Base-by-base conservation (phyloP, 106 monocot species). In the Phalaenopsis aphrodite region DNA sequence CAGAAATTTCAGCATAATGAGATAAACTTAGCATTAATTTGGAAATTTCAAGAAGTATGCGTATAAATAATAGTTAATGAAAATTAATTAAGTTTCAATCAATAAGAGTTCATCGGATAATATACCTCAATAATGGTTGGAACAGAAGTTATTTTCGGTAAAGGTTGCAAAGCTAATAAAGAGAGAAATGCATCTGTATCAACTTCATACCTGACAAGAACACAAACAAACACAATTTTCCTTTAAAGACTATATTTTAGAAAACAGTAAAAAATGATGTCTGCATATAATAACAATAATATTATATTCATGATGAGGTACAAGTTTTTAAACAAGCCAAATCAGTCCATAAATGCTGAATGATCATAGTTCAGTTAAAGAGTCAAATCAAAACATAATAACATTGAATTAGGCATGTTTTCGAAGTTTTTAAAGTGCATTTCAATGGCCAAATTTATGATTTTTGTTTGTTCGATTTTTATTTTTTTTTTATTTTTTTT, bases 171-270 rank as follows among this genome's bases (percentile, higher is more conserved):
- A 49, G 99, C 99, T 82, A 99, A 80, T 58, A 99, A 83, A 48
- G 93, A 99, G 37, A 99, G 90, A 90, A 99, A 95, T 78, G 95
- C 99, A 88, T 99, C 99, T 23, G 99, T 95, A 82, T 99, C 99
- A 78, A 99, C 91, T 88, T 93, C 91, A 85, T 91, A 99, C 86
- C 99, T 99, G 86, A 79, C 77, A 65, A 71, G 48, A 80, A 74
- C 73, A 73, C 14, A 45, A 37, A 41, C 15, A 41, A 78, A 66
- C 43, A 68, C 66, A 21, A 67, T 43, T 67, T n/a, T 61, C 17
- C 7, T 46, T 15, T 45, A 72, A 72, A 71, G 10, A 52, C 5
- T 15, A 30, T 3, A 11, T 76, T 42, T 47, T 48, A 48, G 6
- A 47, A 72, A 48, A 23, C 46, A 75, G 18, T 48, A 48, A 11